Evolutionary conservation across 2,329 filamentous ascomycete genomes (phyloP).

Genomic region (Colletotrichum agaves): DNA sequence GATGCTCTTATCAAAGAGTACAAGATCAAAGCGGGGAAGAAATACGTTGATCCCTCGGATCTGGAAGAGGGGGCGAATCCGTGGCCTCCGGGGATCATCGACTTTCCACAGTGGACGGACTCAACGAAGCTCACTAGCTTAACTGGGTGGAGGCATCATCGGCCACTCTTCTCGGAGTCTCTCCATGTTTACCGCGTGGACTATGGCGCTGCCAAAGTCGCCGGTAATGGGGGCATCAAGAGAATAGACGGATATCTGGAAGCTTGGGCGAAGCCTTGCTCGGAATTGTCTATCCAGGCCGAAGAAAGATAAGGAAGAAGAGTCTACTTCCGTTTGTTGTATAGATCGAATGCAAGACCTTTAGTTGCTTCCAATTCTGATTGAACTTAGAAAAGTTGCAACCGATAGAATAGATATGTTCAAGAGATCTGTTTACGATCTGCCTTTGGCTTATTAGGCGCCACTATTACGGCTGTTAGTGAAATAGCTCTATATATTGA

Average conservation of each 20-base stretch:
- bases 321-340: too few species aligned
- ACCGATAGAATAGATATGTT: too few species aligned
- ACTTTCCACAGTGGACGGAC: constrained; percentile 55
- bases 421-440: too few species aligned
- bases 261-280: neutral
- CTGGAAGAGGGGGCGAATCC: constrained; percentile 22
- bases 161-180: constrained; percentile 50
- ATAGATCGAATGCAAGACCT: too few species aligned
- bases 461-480: too few species aligned
- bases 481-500: too few species aligned
- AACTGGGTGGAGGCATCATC: constrained; percentile 53
- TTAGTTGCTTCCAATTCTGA: too few species aligned
- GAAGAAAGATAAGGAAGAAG: too few species aligned
- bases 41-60: constrained; percentile 41
- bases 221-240: constrained; percentile 14
- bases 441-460: too few species aligned
- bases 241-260: neutral
- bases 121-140: constrained; percentile 53
- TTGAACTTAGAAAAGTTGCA: too few species aligned
- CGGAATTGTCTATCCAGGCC: too few species aligned
- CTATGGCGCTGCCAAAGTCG: constrained; percentile 48
- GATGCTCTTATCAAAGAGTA: constrained; percentile 54
- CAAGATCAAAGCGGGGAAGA: constrained; percentile 45
- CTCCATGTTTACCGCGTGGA: constrained; percentile 50
- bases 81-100: constrained; percentile 44